Conservation (phyloP, 2,329 filamentous ascomycete species). For the Penicillium sp. region DNA sequence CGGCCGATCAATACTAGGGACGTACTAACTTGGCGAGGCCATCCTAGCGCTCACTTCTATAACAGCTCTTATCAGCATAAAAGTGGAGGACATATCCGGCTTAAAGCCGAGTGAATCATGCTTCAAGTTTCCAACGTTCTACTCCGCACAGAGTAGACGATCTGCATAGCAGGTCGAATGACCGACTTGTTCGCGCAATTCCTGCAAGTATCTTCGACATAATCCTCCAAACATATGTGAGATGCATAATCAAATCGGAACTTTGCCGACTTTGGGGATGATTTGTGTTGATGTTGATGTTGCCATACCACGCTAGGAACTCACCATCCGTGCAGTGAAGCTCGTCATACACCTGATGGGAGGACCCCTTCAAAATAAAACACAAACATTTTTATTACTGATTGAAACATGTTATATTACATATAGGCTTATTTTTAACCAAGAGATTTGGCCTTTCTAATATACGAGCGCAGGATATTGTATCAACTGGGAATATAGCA, state of each 20-base stretch:
- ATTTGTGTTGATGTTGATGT: neutral
- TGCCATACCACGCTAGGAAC: slow-evolving; percentile 7
- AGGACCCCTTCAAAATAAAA: neutral
- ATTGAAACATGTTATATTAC: neutral
- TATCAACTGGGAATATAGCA: neutral
- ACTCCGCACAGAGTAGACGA: neutral
- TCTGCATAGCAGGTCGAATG: slow-evolving; percentile 2
- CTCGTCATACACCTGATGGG: slow-evolving; percentile 19
- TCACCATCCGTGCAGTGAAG: slow-evolving; percentile 5
- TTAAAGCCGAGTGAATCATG: neutral
- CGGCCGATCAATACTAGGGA: neutral
- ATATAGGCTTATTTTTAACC: neutral
- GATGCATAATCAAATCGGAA: neutral
- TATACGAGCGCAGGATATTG: neutral
- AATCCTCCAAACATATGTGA: neutral
- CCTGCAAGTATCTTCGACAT: slow-evolving; percentile 9
- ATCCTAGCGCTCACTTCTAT: neutral
- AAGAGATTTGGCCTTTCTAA: no score
- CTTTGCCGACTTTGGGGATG: neutral
- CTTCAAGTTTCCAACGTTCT: neutral
- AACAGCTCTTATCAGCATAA: neutral
- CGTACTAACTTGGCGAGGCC: neutral
- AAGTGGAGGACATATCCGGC: neutral
- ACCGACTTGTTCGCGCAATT: slow-evolving; percentile 15
- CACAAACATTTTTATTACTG: neutral